phyloP scores from a whole-genome alignment of 495 filamentous ascomycete species.

The Pseudomonodictys pantanalensis region DNA sequence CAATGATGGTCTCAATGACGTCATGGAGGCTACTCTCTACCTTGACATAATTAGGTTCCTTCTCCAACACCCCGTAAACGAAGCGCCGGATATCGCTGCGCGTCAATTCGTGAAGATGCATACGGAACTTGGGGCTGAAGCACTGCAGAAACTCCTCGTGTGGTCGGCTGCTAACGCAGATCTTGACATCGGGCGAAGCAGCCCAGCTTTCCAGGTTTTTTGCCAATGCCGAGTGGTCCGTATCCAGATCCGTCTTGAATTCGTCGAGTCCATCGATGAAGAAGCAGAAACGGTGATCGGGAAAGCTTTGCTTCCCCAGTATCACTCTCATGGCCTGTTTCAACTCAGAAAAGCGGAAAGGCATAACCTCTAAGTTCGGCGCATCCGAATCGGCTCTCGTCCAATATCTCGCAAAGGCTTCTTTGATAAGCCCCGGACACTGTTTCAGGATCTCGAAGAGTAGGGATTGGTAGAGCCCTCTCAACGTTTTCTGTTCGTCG shows the following conservation, averaged over 20 bases:
- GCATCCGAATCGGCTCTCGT: not conserved
- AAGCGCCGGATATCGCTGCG: not conserved
- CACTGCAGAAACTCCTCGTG: not conserved
- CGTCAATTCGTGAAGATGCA: not conserved
- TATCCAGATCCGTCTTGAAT: not conserved
- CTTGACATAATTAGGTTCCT: not conserved
- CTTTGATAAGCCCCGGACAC: not conserved
- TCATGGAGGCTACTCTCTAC: not conserved
- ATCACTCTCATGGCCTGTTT: not conserved
- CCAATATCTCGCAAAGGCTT: too few relatives aligned
- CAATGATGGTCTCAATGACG: not conserved
- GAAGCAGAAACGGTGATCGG: not conserved
- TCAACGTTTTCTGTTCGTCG: not conserved
- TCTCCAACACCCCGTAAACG: not conserved
- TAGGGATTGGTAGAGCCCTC: constrained; percentile 1
- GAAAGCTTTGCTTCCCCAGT: not conserved
- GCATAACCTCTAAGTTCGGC: not conserved
- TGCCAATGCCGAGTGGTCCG: not conserved
- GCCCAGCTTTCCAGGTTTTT: not conserved
- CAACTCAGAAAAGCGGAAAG: not conserved
- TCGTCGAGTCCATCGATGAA: not conserved
- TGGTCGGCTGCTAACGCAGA: not conserved
- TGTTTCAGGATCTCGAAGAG: constrained; percentile 3
- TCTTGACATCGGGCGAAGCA: not conserved
- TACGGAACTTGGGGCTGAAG: not conserved